Evolutionary conservation across 148 eudicot genomes (phyloP).

Genomic region (Beta vulgaris): DNA sequence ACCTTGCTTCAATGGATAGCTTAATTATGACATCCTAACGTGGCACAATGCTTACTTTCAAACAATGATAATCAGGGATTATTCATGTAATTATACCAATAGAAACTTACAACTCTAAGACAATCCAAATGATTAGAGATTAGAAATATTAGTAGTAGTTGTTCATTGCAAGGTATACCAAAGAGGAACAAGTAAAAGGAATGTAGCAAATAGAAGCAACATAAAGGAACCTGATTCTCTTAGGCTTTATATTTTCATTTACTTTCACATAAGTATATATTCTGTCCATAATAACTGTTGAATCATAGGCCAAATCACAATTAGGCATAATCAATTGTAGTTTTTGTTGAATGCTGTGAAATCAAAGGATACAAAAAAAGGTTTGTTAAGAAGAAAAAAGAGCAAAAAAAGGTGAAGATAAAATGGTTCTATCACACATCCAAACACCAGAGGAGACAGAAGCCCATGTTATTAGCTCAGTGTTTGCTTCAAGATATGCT

Average conservation of each 20-base stretch:
- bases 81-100: not conserved
- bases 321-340: not conserved
- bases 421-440: constrained; percentile 32
- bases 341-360: not conserved
- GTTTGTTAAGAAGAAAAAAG: not conserved
- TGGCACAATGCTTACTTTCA: not conserved
- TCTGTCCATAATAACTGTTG: constrained; percentile 3
- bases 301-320: not conserved
- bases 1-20: too few relatives aligned
- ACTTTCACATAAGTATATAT: constrained; percentile 13
- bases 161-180: constrained; percentile 23
- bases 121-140: not conserved
- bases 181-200: constrained; percentile 22
- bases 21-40: too few relatives aligned
- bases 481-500: constrained; percentile 44
- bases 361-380: not conserved
- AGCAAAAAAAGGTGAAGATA: too few relatives aligned
- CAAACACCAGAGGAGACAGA: constrained; percentile 27
- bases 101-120: not conserved
- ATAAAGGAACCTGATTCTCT: constrained; percentile 23
- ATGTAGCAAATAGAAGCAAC: constrained; percentile 9
- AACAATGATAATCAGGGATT: not conserved
- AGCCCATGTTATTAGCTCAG: constrained; percentile 23
- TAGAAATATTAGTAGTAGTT: not conserved
- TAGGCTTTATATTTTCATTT: not conserved